Conservation (phyloP, 1,284 basidiomycete genomes). For the Melampsora larici-populina region DNA sequence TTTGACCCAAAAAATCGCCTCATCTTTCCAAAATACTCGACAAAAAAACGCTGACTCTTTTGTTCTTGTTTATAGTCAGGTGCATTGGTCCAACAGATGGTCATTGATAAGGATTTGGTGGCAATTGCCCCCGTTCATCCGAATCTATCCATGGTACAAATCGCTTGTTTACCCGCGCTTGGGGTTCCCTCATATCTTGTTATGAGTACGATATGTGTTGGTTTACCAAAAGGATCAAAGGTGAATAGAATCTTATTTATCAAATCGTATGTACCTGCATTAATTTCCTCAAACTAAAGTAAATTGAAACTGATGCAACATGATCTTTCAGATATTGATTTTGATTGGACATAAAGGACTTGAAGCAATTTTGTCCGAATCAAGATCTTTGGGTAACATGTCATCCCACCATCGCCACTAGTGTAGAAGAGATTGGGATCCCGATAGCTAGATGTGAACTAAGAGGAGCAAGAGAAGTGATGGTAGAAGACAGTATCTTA, state of each 20-base stretch:
- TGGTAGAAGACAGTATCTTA: constrained; percentile 30
- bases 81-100: constrained; percentile 54
- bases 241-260: constrained; percentile 23
- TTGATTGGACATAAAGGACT: constrained; percentile 56
- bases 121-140: constrained; percentile 53
- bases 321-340: constrained; percentile 52
- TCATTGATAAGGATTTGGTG: constrained; percentile 53
- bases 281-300: no score
- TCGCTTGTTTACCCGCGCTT: constrained; percentile 55
- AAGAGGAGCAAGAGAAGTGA: constrained; percentile 36
- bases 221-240: constrained; percentile 53
- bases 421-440: constrained; percentile 10
- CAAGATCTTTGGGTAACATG: constrained; percentile 55
- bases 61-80: constrained; percentile 49
- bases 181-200: constrained; percentile 55
- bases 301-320: no score
- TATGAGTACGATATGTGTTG: constrained; percentile 53
- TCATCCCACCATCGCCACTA: constrained; percentile 50
- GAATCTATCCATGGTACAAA: constrained; percentile 53
- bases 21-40: not conserved
- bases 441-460: constrained; percentile 12
- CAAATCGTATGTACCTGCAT: no score
- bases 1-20: not conserved
- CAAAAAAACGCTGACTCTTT: constrained; percentile 2
- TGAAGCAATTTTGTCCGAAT: constrained; percentile 52